These are phyloP conservation scores for Coniella lustricola DNA, from an alignment of 2,329 filamentous ascomycete species.

Conservation along the genomic window DNA sequence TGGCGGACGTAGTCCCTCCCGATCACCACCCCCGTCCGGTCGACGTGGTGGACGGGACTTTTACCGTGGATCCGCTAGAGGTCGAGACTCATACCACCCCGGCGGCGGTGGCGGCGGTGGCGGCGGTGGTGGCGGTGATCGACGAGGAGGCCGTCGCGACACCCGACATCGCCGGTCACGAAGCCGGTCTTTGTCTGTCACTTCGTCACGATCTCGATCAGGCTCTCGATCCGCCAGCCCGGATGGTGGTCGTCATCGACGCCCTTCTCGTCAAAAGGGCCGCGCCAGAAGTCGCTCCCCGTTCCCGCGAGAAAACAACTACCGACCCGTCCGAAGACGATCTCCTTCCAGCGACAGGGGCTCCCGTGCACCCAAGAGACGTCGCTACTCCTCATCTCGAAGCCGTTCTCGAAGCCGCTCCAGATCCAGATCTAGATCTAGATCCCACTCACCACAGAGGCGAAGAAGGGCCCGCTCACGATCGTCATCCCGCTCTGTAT, in stretches of 20 bases:
- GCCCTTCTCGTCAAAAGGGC: slow-evolving; percentile 15
- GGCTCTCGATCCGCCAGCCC: slow-evolving; percentile 13
- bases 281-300: slow-evolving; percentile 32
- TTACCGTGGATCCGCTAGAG: slow-evolving; percentile 25
- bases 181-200: slow-evolving; percentile 30
- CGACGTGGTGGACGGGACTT: slow-evolving; percentile 37
- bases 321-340: slow-evolving; percentile 21
- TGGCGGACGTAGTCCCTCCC: slow-evolving; percentile 35
- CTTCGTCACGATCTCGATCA: slow-evolving; percentile 27
- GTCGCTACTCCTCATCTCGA: slow-evolving; percentile 41
- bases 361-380: slow-evolving; percentile 42
- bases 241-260: slow-evolving; percentile 8
- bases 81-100: slow-evolving; percentile 47
- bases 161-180: slow-evolving; percentile 37
- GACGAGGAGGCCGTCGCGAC: slow-evolving; percentile 31
- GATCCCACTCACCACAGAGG: slow-evolving; percentile 38
- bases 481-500: slow-evolving; percentile 32
- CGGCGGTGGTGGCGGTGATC: no score
- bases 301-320: slow-evolving; percentile 21
- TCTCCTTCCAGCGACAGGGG: slow-evolving; percentile 25
- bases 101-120: no score
- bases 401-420: slow-evolving; percentile 32
- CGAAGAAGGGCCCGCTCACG: slow-evolving; percentile 32
- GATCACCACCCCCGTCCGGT: slow-evolving; percentile 40
- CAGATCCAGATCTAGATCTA: slow-evolving; percentile 40